phyloP scores from a whole-genome alignment of 176 grass and related monocot species.

The Metroxylon sagu region DNA sequence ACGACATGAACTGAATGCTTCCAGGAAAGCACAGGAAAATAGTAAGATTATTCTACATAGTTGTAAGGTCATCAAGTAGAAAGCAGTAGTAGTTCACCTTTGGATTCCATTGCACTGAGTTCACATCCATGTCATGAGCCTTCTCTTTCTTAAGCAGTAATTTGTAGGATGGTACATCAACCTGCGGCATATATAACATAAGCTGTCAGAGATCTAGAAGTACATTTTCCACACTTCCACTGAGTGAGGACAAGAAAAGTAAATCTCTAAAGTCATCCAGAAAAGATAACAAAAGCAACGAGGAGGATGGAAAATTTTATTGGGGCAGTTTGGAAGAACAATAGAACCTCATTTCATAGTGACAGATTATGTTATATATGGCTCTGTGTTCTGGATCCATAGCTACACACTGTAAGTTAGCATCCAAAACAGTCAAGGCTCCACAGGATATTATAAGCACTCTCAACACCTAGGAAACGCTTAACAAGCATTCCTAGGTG shows the following conservation, averaged over 20 bases:
- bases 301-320: constrained; percentile 5
- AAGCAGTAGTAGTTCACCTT: constrained; percentile 35
- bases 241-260: neutral
- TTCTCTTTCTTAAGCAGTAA: constrained; percentile 82
- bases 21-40: too few relatives aligned
- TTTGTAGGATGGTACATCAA: constrained; percentile 57
- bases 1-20: too few relatives aligned
- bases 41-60: too few relatives aligned
- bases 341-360: neutral
- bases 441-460: too few relatives aligned
- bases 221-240: too few relatives aligned
- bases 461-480: too few relatives aligned
- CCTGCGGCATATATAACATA: constrained; percentile 25
- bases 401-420: too few relatives aligned
- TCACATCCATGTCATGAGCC: constrained; percentile 97
- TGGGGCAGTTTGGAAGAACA: constrained; percentile 3
- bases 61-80: neutral
- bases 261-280: neutral
- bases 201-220: neutral
- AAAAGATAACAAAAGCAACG: neutral
- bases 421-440: too few relatives aligned
- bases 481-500: too few relatives aligned
- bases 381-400: too few relatives aligned
- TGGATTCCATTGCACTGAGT: constrained; percentile 77
- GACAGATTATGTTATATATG: too few relatives aligned